phyloP scores from a whole-genome alignment of 1,139 yeast genomes.

The Suhomyces taliae region DNA sequence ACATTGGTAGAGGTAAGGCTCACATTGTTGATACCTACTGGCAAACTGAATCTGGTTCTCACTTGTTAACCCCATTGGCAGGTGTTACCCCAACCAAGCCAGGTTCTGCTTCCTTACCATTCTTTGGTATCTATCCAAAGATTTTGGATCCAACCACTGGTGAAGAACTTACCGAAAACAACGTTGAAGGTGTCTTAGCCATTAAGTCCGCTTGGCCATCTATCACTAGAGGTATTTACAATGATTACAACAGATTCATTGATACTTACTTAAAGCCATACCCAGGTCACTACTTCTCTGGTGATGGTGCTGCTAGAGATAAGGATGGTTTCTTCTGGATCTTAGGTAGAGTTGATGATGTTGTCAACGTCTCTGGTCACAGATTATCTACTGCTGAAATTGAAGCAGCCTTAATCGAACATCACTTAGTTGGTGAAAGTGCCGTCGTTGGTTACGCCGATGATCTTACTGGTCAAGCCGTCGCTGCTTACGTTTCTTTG shows the following conservation, averaged over 20 bases:
- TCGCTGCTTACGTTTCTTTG: constrained; percentile 75
- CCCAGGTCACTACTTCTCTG: constrained; percentile 69
- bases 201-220: constrained; percentile 78
- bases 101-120: constrained; percentile 77
- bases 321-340: constrained; percentile 78
- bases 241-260: constrained; percentile 63
- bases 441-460: constrained; percentile 83
- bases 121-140: constrained; percentile 69
- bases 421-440: constrained; percentile 67
- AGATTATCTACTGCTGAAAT: constrained; percentile 80
- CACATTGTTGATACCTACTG: constrained; percentile 80
- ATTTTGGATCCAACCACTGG: constrained; percentile 75
- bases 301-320: constrained; percentile 84
- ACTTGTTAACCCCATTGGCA: constrained; percentile 69
- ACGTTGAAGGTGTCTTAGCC: constrained; percentile 75
- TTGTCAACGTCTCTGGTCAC: constrained; percentile 79
- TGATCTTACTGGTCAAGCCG: constrained; percentile 81
- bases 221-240: constrained; percentile 73
- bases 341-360: constrained; percentile 80
- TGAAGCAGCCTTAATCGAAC: constrained; percentile 76
- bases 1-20: constrained; percentile 72
- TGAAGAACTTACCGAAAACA: constrained; percentile 58
- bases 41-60: constrained; percentile 85
- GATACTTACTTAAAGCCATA: constrained; percentile 75
- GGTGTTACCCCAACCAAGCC: constrained; percentile 76